Base-by-base conservation (phyloP, 768 basidiomycete genomes). In the Tubosaeta brunneosetosa region DNA sequence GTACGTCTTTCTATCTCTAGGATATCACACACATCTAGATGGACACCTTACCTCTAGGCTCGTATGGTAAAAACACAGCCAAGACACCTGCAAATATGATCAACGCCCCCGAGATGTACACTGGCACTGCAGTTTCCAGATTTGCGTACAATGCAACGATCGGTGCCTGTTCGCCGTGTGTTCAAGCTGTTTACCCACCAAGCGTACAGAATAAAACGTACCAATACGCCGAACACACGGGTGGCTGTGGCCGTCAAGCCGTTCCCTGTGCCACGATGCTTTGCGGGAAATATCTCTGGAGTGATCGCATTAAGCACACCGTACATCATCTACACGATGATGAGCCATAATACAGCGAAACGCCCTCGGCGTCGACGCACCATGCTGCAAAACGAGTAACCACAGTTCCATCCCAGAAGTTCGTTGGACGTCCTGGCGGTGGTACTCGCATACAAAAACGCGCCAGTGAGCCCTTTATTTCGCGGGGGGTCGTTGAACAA, bases 381-480 rank as follows among this genome's bases (percentile, higher is more conserved):
- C 59, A 83, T 84, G 48, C 79, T 82, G 56, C 68, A 76, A 62
- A 85, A 85, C n/a, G 72, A 75, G 56, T 86, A 87, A 9, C 79
- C 86, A 62, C 86, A 91, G 67, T 90, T 89, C 88, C 88, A 91
- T 43, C 82, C 88, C 25, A 91, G 74, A 40, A 90, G 75, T 26
- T 79, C 75, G 54, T 83, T 74, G 7, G 84, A 86, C 53, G 77
- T 82, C 59, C 80, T 77, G 12, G 45, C 34, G 17, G 45, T 89
- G 42, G 88, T 90, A 32, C 79, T 83, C 56, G 77, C 83, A 61
- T 86, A 84, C 41, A 92, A 77, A 71, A 90, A 90, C 11, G 75
- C 76, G 14, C 87, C 88, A 12, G 88, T 90, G 61, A 89, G 75
- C 64, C 77, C 82, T 84, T 70, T 63, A 63, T 77, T 22, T 22